Base-by-base conservation (phyloP, 805 yeast genomes). In the Starmerella apis region DNA sequence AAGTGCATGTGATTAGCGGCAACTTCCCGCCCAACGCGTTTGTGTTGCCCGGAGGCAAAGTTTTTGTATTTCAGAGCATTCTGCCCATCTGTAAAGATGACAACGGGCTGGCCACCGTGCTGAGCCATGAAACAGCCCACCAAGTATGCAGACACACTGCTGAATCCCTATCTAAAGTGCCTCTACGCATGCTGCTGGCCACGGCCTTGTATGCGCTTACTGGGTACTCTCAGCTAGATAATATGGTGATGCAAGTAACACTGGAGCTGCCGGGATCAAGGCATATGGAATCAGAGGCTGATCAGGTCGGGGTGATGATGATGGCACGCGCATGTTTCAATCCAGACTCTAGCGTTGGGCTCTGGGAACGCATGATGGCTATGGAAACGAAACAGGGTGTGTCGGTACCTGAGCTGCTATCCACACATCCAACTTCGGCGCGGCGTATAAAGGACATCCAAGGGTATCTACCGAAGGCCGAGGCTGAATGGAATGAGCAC, bases 231-330 rank as follows among this genome's bases (percentile, higher is more conserved):
- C 59, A 67, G 43, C 61, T 83, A 49, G 76, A 76, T 58, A 73
- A 75, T 47, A 55, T 83, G 28, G 64, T 85, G 14, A 57, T 75
- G 23, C 73, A 73, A 24, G 73, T 86, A 0, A 62, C 78, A 13
- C 63, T 87, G 44, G 76, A 78, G 56, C 76, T 82, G 75, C 96
- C 96, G 0, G 83, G 94, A 0, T 83, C 94, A 0, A 72, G 99
- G 59, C 86, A 78, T 52, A 86, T 86, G 95, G 99, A 92, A 66
- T 75, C 86, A 0, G 98, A 92, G 65, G 97, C 98, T 0, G 98
- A 92, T 66, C 81, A 81, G 59, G 88, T 92, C 27, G 99, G 99
- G 0, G 69, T 92, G 53, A 82, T 86, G 79, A 72, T 90, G 57
- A 85, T 90, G 95, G 78, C 95, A 2, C 71, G 79, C 52, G 94